A percentile compares a stretch with the other conserved stretches of the same genome.
phyloP scores from a whole-genome alignment of 148 eudicot species.

The Chenopodium album region DNA sequence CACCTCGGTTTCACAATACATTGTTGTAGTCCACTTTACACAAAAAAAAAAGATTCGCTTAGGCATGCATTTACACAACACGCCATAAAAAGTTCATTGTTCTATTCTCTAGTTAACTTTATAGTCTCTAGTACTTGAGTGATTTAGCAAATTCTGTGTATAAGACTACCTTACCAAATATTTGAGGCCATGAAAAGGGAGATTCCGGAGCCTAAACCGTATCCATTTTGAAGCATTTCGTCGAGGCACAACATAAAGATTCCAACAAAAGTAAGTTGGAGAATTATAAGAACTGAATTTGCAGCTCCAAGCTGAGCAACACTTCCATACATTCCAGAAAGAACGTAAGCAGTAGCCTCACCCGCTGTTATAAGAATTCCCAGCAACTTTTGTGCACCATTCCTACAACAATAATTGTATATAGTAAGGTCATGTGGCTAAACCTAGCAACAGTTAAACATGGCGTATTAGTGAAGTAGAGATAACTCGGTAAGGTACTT shows the following conservation, averaged over 20 bases:
- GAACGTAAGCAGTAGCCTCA: constrained; percentile 77
- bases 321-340: constrained; percentile 81
- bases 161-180: constrained; percentile 42
- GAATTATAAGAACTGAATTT: constrained; percentile 63
- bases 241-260: constrained; percentile 69
- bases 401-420: constrained; percentile 28
- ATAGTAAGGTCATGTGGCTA: not conserved
- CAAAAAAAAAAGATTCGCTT: too few species aligned
- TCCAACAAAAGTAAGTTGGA: constrained; percentile 76
- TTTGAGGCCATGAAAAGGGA: constrained; percentile 76
- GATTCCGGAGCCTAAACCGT: constrained; percentile 85
- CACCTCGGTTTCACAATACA: too few species aligned
- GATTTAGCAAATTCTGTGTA: not conserved
- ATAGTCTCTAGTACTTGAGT: too few species aligned
- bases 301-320: constrained; percentile 68
- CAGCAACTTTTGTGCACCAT: constrained; percentile 75
- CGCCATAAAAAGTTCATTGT: too few species aligned
- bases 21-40: too few species aligned
- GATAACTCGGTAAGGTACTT: constrained; percentile 25
- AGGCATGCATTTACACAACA: too few species aligned
- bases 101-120: too few species aligned
- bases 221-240: constrained; percentile 81
- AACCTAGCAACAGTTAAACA: not conserved
- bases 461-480: not conserved
- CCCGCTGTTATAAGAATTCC: constrained; percentile 73